phyloP scores from a whole-genome alignment of 345 rosid species.

The Kernera saxatilis region DNA sequence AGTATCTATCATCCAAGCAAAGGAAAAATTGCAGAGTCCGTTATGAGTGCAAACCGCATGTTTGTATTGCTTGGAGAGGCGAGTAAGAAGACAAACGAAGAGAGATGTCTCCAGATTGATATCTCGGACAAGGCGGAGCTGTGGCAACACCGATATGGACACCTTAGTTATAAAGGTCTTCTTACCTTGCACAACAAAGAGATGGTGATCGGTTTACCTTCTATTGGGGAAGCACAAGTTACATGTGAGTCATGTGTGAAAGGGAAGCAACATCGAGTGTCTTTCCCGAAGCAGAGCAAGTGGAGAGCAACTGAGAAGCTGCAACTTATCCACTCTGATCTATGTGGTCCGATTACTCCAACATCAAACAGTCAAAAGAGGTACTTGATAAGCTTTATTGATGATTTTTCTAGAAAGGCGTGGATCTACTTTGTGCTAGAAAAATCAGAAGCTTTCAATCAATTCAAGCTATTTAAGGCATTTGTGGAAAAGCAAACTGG shows the following conservation, averaged over 20 bases:
- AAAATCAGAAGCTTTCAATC: background rate
- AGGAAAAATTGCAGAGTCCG: background rate
- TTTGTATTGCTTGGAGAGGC: background rate
- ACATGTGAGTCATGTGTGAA: background rate
- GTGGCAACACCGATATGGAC: background rate
- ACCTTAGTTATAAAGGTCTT: background rate
- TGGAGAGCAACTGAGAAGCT: background rate
- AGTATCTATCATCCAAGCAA: background rate
- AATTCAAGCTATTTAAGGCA: background rate
- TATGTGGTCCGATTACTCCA: background rate
- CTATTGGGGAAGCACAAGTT: background rate
- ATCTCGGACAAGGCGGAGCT: background rate
- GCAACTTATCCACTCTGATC: background rate
- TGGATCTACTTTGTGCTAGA: background rate
- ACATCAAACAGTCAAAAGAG: background rate
- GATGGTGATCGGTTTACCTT: background rate
- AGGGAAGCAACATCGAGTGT: background rate
- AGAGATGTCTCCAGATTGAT: background rate
- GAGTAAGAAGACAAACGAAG: background rate
- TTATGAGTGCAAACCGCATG: background rate
- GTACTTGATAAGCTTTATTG: background rate
- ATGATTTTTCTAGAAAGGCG: background rate
- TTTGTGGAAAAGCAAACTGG: background rate
- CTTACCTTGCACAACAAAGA: accelerated
- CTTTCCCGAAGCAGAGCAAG: background rate